Percentiles rank a stretch among this genome's conserved stretches.
Conservation (phyloP, 2,329 filamentous ascomycete genomes). For the Alternaria sp. region DNA sequence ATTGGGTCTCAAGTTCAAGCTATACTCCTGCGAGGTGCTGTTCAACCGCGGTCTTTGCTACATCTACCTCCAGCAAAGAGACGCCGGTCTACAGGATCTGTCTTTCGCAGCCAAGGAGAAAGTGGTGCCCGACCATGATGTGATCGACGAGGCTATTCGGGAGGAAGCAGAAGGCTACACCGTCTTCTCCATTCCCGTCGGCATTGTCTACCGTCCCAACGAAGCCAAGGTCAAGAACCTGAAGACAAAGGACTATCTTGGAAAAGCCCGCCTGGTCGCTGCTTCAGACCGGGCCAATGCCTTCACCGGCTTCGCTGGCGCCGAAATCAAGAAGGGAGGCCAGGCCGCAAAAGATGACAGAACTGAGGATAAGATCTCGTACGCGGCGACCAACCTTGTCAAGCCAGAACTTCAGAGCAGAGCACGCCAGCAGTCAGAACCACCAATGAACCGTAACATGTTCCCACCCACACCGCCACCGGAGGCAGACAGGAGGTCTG, state of each 20-base stretch:
- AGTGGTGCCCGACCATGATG: slow-evolving; percentile 92
- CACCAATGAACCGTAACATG: slow-evolving; percentile 76
- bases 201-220: slow-evolving; percentile 92
- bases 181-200: slow-evolving; percentile 96
- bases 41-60: slow-evolving; percentile 98
- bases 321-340: slow-evolving; percentile 74
- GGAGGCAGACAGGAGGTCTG: slow-evolving; percentile 68
- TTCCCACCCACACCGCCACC: slow-evolving; percentile 99
- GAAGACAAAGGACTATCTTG: slow-evolving; percentile 96
- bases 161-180: slow-evolving; percentile 98
- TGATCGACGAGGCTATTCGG: slow-evolving; percentile 94
- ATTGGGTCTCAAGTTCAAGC: slow-evolving; percentile 90
- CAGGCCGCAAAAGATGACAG: slow-evolving; percentile 74
- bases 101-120: slow-evolving; percentile 93
- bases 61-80: slow-evolving; percentile 92
- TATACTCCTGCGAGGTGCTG: slow-evolving; percentile 96
- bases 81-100: slow-evolving; percentile 89
- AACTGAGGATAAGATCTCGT: slow-evolving; percentile 83
- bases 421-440: slow-evolving; percentile 80
- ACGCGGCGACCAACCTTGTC: slow-evolving; percentile 89
- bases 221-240: slow-evolving; percentile 98
- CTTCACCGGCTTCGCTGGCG: slow-evolving; percentile 81
- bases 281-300: slow-evolving; percentile 81
- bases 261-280: slow-evolving; percentile 91
- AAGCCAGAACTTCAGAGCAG: slow-evolving; percentile 82